Percentiles rank a stretch among this genome's conserved stretches.
Evolutionary conservation across 495 filamentous ascomycete genomes (phyloP).

Genomic region (Achaetomiella virescens): DNA sequence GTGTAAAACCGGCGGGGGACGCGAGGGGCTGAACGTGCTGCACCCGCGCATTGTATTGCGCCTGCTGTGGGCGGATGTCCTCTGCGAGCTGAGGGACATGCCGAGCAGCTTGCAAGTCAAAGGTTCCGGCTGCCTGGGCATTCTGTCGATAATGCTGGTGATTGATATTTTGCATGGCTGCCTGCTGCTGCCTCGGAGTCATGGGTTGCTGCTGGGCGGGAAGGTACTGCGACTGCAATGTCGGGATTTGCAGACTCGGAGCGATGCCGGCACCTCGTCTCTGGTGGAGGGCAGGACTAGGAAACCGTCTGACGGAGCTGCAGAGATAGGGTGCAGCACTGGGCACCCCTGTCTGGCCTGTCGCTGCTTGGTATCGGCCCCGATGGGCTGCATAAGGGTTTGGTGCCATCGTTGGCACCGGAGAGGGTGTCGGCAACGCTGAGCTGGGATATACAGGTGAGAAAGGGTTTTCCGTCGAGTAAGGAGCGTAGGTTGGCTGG

Average conservation of each 20-base stretch:
- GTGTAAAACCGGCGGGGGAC: not conserved
- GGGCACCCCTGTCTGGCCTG: not conserved
- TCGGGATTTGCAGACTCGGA: not conserved
- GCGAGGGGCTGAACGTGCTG: not conserved
- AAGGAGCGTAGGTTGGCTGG: not conserved
- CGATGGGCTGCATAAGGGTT: not conserved
- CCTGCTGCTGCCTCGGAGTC: not conserved
- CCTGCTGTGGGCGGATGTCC: not conserved
- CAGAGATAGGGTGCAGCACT: not conserved
- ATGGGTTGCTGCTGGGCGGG: slow-evolving; percentile 5
- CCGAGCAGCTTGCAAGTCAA: not conserved
- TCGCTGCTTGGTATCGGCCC: not conserved
- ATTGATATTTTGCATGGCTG: slow-evolving; percentile 1
- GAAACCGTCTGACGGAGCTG: not conserved
- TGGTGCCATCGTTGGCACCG: not conserved
- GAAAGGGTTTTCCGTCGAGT: not conserved
- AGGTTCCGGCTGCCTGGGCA: not conserved
- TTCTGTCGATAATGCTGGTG: not conserved
- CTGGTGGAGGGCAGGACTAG: not conserved
- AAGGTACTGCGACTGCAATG: slow-evolving; percentile 1
- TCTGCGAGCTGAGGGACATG: not conserved
- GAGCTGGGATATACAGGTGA: not conserved
- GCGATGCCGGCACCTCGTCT: not conserved
- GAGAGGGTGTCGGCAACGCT: not conserved
- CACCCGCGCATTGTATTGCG: not conserved